Evolutionary conservation across 2,329 filamentous ascomycete genomes (phyloP), one percentile per base, ranked within the genome.

Genomic region (Aspergillus floridensis): DNA sequence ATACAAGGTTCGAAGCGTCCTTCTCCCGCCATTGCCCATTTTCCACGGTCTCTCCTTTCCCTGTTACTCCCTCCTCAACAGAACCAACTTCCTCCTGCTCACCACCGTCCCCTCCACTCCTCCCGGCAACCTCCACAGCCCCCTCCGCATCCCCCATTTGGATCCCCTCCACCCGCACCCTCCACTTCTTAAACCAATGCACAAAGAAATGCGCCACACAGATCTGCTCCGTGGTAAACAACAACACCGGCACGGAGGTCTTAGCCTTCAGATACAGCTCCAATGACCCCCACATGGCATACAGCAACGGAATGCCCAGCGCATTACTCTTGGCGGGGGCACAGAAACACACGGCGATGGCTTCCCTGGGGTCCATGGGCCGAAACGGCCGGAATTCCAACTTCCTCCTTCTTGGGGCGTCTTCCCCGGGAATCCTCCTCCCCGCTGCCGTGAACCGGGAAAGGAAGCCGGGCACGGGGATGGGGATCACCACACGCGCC

Each of bases 321-420:
- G 85, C 86, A 1, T 88, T 87, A 2, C 88, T 90, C 74, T 92
- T 92, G 14, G 88, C 88, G 0, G 88, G 87, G 26, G 86, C 87
- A 66, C 88, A 90, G 72, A 91, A 91, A 65, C 88, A 90, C 14
- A 90, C 84, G 0, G 89, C 87, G 53, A 91, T 83, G 0, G 88
- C 84, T 66, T 90, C 85, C 59, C 84, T 81, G 41, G 82, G 82
- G 0, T 81, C 75, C 70, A 89, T 62, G 26, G 61, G 64, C 38
- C 62, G 65, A 44, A 77, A 71, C 51, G 64, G 69, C 64, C 24
- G 24, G 16, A 70, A 10, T 32, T 46, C 38, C 14, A 46, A 3
- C 52, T 19, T 31, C 24, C 24, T 26, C 24, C 5, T 8, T 53
- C n/a, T 31, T 26, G 21, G 38, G 29, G 7, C 24, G 24, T 26